Conservation (phyloP, 164 flowering plant species). For the Nelumbo lutea region DNA sequence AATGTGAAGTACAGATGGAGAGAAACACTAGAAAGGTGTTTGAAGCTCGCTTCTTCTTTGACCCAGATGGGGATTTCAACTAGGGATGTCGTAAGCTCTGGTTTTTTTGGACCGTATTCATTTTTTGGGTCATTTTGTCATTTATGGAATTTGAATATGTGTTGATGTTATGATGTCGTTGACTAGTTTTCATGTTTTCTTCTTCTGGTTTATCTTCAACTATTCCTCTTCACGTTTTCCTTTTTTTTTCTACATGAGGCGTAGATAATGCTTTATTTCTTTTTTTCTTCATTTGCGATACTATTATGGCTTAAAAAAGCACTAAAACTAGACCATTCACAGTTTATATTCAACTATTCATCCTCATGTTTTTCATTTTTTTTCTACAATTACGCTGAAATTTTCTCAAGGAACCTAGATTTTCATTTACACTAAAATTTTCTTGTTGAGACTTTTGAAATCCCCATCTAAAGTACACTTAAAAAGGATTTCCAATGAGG, state of each 20-base stretch:
- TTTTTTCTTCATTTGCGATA: too few species aligned
- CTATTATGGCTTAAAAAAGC: too few species aligned
- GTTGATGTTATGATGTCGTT: neutral
- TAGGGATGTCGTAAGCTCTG: conserved; percentile 39
- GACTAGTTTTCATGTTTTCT: neutral
- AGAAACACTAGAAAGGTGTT: conserved; percentile 37
- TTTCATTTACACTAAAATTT: too few species aligned
- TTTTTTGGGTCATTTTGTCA: neutral
- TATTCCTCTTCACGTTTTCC: neutral
- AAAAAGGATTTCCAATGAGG: too few species aligned
- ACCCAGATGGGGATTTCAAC: conserved; percentile 38
- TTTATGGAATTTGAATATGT: neutral
- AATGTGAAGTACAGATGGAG: conserved; percentile 30
- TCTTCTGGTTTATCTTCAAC: neutral
- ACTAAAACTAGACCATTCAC: too few species aligned
- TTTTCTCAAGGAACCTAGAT: too few species aligned
- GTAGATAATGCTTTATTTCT: too few species aligned
- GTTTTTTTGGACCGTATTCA: neutral
- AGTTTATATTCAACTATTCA: neutral
- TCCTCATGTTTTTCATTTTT: too few species aligned
- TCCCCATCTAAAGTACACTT: too few species aligned
- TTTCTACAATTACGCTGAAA: too few species aligned
- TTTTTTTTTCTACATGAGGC: too few species aligned
- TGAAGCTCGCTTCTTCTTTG: conserved; percentile 44
- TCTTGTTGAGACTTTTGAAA: too few species aligned